Conservation (phyloP, 805 yeast species). For the Ogataea paradorogensis region DNA sequence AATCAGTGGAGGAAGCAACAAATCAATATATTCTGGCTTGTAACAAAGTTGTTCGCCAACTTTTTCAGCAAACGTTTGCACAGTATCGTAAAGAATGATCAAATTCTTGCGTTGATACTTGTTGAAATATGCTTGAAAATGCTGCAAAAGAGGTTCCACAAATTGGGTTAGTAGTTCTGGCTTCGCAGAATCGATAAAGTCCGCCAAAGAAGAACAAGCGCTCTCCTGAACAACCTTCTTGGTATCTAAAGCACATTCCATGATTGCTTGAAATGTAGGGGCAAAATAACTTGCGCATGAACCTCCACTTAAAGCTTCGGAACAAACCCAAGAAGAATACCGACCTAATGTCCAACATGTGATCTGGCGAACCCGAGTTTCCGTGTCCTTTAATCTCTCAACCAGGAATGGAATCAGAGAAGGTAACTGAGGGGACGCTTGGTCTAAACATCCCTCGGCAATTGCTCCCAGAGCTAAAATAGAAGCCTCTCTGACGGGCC, state of each 20-base stretch:
- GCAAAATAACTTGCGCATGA: conserved; percentile 63
- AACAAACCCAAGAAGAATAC: conserved; percentile 77
- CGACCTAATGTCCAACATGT: conserved; percentile 95
- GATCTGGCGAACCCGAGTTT: conserved; percentile 87
- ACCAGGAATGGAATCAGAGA: conserved; percentile 80
- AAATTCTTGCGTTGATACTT: conserved; percentile 80
- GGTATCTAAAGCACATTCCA: conserved; percentile 71
- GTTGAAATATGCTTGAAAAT: conserved; percentile 69
- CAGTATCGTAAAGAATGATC: conserved; percentile 81
- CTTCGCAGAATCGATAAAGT: conserved; percentile 76
- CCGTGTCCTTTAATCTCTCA: conserved; percentile 67
- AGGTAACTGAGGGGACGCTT: conserved; percentile 70
- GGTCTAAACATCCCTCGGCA: conserved; percentile 80
- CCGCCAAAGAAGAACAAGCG: conserved; percentile 84
- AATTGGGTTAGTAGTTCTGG: conserved; percentile 58
- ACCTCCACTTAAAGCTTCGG: conserved; percentile 61
- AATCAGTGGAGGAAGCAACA: conserved; percentile 77
- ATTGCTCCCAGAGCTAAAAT: conserved; percentile 94
- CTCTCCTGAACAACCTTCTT: conserved; percentile 95
- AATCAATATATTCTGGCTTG: conserved; percentile 55
- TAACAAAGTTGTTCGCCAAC: conserved; percentile 53
- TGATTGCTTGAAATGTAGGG: conserved; percentile 75
- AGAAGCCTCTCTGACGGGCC: conserved; percentile 93
- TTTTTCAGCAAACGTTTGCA: conserved; percentile 83
- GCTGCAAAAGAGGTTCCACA: conserved; percentile 63